A percentile compares a stretch with the other conserved stretches of the same genome.
These are phyloP conservation scores for Apocynum venetum DNA, from an alignment of 257 asterid genomes.

Conservation along the genomic window DNA sequence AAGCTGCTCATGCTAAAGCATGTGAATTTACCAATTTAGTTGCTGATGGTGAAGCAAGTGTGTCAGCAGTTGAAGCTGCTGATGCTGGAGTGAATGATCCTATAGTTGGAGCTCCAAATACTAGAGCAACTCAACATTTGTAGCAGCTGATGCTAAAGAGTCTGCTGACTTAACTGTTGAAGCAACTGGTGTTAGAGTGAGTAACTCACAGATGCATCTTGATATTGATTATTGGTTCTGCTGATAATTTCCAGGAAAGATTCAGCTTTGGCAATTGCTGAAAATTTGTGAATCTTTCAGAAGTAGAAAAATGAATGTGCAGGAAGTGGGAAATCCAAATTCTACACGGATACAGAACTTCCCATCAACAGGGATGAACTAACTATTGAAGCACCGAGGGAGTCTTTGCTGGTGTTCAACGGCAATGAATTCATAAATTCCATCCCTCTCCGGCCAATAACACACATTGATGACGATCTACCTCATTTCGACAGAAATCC, in stretches of 20 bases:
- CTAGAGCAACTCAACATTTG: not conserved
- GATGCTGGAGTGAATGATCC: not conserved
- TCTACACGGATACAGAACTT: not conserved
- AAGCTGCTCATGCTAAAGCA: not conserved
- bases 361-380: too few species aligned
- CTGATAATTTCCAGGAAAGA: not conserved
- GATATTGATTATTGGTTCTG: not conserved
- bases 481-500: too few species aligned
- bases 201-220: slow-evolving; percentile 5
- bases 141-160: not conserved
- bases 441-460: not conserved
- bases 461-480: not conserved
- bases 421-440: not conserved
- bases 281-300: not conserved
- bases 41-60: not conserved
- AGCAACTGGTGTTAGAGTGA: slow-evolving; percentile 11
- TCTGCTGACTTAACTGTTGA: slow-evolving; percentile 4
- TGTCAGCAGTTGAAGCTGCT: not conserved
- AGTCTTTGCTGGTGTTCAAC: not conserved
- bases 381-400: not conserved
- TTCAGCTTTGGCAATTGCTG: not conserved
- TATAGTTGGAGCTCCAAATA: slow-evolving; percentile 1
- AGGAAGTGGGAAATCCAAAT: not conserved
- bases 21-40: not conserved
- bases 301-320: not conserved